These are phyloP conservation scores for Pleurotus sapidus DNA, from an alignment of 768 basidiomycete species.

Conservation along the genomic window DNA sequence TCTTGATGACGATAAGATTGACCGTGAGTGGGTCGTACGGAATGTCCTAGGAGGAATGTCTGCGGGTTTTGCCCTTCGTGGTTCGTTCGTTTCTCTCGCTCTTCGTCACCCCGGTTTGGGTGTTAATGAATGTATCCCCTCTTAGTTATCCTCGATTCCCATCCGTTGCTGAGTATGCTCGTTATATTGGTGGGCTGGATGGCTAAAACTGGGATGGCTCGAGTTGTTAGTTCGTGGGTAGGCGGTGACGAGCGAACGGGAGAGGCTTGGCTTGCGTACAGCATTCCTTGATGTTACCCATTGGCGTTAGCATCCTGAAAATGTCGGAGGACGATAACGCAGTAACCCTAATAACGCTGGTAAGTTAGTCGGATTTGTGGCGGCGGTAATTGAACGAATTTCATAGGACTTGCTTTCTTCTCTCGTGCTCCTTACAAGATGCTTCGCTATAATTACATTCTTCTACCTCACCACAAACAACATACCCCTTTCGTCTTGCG, in stretches of 20 bases:
- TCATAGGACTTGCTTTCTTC: too few species aligned
- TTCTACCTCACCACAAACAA: too few species aligned
- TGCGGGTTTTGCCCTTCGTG: constrained; percentile 81
- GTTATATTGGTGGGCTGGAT: constrained; percentile 75
- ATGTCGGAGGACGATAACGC: too few species aligned
- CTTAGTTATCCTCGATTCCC: constrained; percentile 74
- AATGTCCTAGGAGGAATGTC: constrained; percentile 86
- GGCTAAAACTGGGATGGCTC: constrained; percentile 62
- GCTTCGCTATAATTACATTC: too few species aligned
- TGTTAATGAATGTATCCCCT: not conserved
- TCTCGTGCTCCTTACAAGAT: too few species aligned
- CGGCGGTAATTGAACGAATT: too few species aligned
- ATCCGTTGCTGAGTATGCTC: constrained; percentile 71
- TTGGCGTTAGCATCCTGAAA: not conserved
- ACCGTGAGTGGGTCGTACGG: constrained; percentile 81
- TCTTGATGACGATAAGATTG: constrained; percentile 70
- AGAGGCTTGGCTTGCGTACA: constrained; percentile 81
- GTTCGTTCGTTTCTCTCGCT: constrained; percentile 32
- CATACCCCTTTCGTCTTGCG: too few species aligned
- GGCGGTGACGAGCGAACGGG: constrained; percentile 52
- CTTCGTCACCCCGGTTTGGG: not conserved
- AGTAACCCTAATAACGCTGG: too few species aligned
- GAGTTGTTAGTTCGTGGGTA: constrained; percentile 65
- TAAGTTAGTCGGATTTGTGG: too few species aligned
- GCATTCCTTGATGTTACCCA: constrained; percentile 55